phyloP scores from a whole-genome alignment of 805 yeast species.

The Nematodospora valgi region DNA sequence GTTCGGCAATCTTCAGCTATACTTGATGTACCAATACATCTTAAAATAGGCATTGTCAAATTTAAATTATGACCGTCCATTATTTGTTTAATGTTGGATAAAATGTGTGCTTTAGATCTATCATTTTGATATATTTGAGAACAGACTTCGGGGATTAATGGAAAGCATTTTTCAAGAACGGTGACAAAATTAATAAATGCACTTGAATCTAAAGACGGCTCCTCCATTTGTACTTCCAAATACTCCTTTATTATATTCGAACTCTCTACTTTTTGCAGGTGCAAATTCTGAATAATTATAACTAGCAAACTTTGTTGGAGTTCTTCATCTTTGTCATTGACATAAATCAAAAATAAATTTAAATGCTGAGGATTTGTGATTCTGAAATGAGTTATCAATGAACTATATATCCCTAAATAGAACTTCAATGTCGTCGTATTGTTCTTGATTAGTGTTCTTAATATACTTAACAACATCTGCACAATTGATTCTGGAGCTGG shows the following conservation, averaged over 20 bases:
- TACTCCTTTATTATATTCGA: constrained; percentile 17
- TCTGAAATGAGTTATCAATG: constrained; percentile 18
- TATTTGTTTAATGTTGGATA: background rate
- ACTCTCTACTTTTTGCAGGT: constrained; percentile 13
- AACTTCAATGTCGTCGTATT: constrained; percentile 5
- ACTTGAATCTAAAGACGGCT: constrained; percentile 5
- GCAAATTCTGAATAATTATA: constrained; percentile 19
- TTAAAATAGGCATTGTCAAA: constrained; percentile 13
- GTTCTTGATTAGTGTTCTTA: constrained; percentile 5
- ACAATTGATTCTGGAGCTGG: constrained; percentile 4
- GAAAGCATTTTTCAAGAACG: constrained; percentile 22
- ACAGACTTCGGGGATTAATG: constrained; percentile 23
- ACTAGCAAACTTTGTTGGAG: constrained; percentile 17
- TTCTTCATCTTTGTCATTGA: constrained; percentile 12
- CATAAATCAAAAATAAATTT: constrained; percentile 15
- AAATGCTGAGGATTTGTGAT: constrained; percentile 18
- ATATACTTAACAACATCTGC: constrained; percentile 5
- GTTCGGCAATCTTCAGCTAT: constrained; percentile 48
- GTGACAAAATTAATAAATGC: constrained; percentile 20
- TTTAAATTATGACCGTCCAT: constrained; percentile 3
- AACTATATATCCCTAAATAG: constrained; percentile 17
- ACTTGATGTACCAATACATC: constrained; percentile 36
- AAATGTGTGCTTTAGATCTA: constrained; percentile 15
- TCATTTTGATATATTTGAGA: constrained; percentile 20
- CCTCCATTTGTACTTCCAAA: constrained; percentile 19